These are phyloP conservation scores for Cryptosporidium baileyi DNA, from an alignment of 169 alveolate species.

Conservation along the genomic window DNA sequence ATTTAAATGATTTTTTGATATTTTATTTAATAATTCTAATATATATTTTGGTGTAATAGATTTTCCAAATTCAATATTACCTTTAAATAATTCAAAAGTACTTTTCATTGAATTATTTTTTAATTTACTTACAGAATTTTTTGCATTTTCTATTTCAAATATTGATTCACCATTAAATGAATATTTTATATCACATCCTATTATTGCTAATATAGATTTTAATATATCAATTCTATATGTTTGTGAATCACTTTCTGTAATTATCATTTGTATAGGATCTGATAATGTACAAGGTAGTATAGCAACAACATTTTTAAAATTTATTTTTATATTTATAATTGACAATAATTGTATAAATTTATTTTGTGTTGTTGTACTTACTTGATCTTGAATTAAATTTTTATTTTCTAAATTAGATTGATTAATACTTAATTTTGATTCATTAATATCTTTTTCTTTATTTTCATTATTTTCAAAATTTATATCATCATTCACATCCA, in stretches of 20 bases:
- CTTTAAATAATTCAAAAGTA: slow-evolving; percentile 43
- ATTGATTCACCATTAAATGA: slow-evolving; percentile 21
- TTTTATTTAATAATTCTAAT: not conserved
- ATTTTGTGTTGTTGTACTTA: not conserved
- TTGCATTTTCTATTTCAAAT: not conserved
- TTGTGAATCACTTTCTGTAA: slow-evolving; percentile 6
- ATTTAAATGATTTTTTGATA: not conserved
- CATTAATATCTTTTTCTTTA: not conserved
- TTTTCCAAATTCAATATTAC: slow-evolving; percentile 40
- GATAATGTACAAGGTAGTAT: slow-evolving; percentile 59
- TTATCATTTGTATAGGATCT: slow-evolving; percentile 29
- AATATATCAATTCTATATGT: slow-evolving; percentile 1
- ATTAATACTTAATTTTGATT: too few species aligned
- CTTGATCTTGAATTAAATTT: too few species aligned
- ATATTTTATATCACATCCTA: not conserved
- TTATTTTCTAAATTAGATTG: too few species aligned
- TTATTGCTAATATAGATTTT: slow-evolving; percentile 8
- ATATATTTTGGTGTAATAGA: slow-evolving; percentile 30
- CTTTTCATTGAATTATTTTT: not conserved
- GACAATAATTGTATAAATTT: slow-evolving; percentile 1
- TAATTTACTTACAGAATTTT: not conserved
- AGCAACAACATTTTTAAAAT: not conserved
- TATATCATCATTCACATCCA: not conserved
- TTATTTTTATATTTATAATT: not conserved
- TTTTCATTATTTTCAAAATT: not conserved